phyloP scores from a whole-genome alignment of 139 green algal genomes.

The Coelastrella sp. region DNA sequence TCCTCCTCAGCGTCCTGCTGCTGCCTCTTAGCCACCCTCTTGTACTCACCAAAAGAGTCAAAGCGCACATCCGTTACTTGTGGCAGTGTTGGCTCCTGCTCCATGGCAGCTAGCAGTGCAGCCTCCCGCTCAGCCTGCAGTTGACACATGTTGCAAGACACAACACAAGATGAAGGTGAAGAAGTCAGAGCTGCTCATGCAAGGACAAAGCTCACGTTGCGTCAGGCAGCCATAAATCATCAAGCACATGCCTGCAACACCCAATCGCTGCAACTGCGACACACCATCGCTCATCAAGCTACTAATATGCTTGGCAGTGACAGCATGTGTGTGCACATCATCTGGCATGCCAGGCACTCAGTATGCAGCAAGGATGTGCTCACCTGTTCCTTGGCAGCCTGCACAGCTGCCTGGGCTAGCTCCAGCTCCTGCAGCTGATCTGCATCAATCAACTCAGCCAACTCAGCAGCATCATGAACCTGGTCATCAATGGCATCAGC shows the following conservation, averaged over 20 bases:
- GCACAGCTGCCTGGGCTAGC: not conserved
- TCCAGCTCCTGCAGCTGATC: not conserved
- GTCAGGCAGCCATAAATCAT: too few relatives aligned
- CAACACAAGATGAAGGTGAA: not conserved
- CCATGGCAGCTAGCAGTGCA: slow-evolving; percentile 15
- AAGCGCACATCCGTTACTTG: not conserved
- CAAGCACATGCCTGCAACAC: too few relatives aligned
- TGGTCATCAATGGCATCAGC: not conserved
- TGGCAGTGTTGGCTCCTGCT: slow-evolving; percentile 15
- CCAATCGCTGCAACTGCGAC: too few relatives aligned
- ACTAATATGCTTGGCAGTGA: not conserved
- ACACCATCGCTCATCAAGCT: too few relatives aligned
- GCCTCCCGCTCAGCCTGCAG: slow-evolving; percentile 31
- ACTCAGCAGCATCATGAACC: not conserved
- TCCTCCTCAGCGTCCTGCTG: slow-evolving; percentile 9
- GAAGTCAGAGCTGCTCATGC: not conserved
- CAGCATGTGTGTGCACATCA: not conserved
- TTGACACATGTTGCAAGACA: not conserved
- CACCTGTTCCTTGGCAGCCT: slow-evolving; percentile 19
- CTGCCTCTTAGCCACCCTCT: slow-evolving; percentile 1
- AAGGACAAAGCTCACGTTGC: not conserved
- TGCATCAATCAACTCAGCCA: not conserved
- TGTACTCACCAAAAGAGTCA: slow-evolving; percentile 29
- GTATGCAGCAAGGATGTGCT: not conserved
- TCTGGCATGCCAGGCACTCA: not conserved